A percentile compares a stretch with the other conserved stretches of the same genome.
phyloP scores from a whole-genome alignment of 1,284 basidiomycete genomes.

The Inonotus hispidus region DNA sequence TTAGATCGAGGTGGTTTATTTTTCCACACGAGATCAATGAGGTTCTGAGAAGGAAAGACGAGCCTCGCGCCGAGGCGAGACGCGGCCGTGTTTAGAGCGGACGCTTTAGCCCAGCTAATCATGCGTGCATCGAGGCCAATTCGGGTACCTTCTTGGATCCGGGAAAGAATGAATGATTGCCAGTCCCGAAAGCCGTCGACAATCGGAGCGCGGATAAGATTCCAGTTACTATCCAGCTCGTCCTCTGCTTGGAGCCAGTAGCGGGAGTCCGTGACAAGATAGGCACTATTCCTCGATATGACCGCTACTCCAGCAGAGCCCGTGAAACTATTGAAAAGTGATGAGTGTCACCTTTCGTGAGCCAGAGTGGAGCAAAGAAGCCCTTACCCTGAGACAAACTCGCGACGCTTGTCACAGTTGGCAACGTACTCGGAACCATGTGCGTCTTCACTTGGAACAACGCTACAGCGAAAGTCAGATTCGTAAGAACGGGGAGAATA shows the following conservation, averaged over 20 bases:
- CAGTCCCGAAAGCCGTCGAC: conserved; percentile 61
- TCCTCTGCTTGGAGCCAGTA: conserved; percentile 85
- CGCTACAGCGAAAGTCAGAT: conserved; percentile 31
- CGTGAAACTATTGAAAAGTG: conserved; percentile 53
- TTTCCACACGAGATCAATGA: conserved; percentile 83
- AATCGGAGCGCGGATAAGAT: conserved; percentile 61
- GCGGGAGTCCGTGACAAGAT: conserved; percentile 81
- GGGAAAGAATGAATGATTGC: conserved; percentile 33
- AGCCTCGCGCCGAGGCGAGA: conserved; percentile 50
- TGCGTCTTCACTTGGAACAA: conserved; percentile 82
- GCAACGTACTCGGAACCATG: conserved; percentile 89
- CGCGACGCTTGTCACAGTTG: conserved; percentile 72
- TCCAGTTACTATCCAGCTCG: conserved; percentile 78
- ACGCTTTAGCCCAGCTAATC: conserved; percentile 71
- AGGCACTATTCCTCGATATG: conserved; percentile 58
- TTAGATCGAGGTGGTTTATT: conserved; percentile 65
- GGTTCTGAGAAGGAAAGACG: conserved; percentile 70
- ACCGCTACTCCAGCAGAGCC: conserved; percentile 85
- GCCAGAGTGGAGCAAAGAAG: not conserved
- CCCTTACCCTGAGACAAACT: conserved; percentile 74
- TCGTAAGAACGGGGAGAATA: not conserved
- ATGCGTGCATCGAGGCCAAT: conserved; percentile 90
- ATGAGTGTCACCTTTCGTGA: conserved; percentile 12
- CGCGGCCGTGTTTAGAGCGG: conserved; percentile 53
- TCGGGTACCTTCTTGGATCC: conserved; percentile 45